Evolutionary conservation across 2,329 filamentous ascomycete genomes (phyloP), one percentile per base, ranked within the genome.

Genomic region (Aspergillus japonicus): DNA sequence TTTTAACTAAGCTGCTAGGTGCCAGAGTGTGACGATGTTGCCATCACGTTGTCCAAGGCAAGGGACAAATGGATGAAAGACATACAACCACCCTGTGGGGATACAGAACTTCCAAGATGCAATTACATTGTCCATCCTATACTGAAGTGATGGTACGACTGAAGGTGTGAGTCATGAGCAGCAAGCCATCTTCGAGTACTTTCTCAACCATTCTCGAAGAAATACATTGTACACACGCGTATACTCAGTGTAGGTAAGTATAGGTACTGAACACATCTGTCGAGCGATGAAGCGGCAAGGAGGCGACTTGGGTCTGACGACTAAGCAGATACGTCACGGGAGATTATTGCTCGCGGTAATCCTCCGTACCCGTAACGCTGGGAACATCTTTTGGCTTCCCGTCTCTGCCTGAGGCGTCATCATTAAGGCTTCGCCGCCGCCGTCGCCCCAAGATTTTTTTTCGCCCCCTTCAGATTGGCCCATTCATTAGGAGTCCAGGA

Each of bases 391-490:
- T 35, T 35, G 11, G 14, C 33, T 35, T 35, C 23, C 23, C 23
- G 23, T 23, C 5, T 6, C 23, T 26, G 53, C 53, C 53, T 55
- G 39, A 55, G 57, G 57, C 57, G 54, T 50, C 14, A 44, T 8
- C 16, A 35, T 29, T 29, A 19, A 44, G 39, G 14, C 39, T 44
- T 44, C 39, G 39, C 16, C 39, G 39, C 16, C 39, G 39, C 39
- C 39, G 39, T n/a, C 39, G 39, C 39, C 39, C 39, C 39, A 44
- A 55, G 33, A 55, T 35, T 58, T 62, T 59, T 33, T 56, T 62
- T 60, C 19, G 50, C 56, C 53, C 53, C 42, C 47, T 21, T 47
- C 50, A 62, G 57, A 60, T 62, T 62, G 57, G 57, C 53, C 44
- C 50, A 26, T 23, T 47, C 42, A 35, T 54, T 23, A 54, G 29